A percentile compares a stretch with the other conserved stretches of the same genome.
These are phyloP conservation scores for Dictyostelium capitatum DNA, from an alignment of 78 protist genomes.

Conservation along the genomic window DNA sequence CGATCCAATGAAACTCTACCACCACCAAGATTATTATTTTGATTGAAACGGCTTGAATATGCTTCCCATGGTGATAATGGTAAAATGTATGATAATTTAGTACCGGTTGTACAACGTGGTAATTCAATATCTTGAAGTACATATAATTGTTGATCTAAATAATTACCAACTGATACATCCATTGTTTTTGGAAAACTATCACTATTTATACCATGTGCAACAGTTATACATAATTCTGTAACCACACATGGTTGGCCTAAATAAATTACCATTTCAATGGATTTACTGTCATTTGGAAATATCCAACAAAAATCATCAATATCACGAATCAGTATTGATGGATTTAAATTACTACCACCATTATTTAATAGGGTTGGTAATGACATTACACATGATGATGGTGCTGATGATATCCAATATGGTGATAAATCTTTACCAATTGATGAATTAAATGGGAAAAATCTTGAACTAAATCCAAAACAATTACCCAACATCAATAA, in stretches of 20 bases:
- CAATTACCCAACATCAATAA: slow-evolving; percentile 38
- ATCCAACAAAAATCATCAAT: slow-evolving; percentile 83
- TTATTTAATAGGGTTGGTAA: slow-evolving; percentile 24
- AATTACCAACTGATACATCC: slow-evolving; percentile 61
- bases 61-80: slow-evolving; percentile 40
- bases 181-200: slow-evolving; percentile 63
- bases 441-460: slow-evolving; percentile 44
- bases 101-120: slow-evolving; percentile 69
- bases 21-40: neutral
- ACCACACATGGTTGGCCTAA: slow-evolving; percentile 40
- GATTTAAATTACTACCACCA: neutral
- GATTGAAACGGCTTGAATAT: neutral
- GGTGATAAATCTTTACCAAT: slow-evolving; percentile 42
- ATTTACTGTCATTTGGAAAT: neutral
- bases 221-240: slow-evolving; percentile 49
- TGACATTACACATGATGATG: slow-evolving; percentile 18
- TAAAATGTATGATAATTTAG: slow-evolving; percentile 30
- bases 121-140: slow-evolving; percentile 49
- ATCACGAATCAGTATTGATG: slow-evolving; percentile 46
- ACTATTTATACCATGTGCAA: slow-evolving; percentile 63
- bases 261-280: slow-evolving; percentile 27
- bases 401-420: slow-evolving; percentile 41
- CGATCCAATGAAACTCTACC: slow-evolving; percentile 24
- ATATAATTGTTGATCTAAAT: neutral
- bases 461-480: neutral